Conservation (phyloP, 768 basidiomycete genomes). For the Russula olivacea region DNA sequence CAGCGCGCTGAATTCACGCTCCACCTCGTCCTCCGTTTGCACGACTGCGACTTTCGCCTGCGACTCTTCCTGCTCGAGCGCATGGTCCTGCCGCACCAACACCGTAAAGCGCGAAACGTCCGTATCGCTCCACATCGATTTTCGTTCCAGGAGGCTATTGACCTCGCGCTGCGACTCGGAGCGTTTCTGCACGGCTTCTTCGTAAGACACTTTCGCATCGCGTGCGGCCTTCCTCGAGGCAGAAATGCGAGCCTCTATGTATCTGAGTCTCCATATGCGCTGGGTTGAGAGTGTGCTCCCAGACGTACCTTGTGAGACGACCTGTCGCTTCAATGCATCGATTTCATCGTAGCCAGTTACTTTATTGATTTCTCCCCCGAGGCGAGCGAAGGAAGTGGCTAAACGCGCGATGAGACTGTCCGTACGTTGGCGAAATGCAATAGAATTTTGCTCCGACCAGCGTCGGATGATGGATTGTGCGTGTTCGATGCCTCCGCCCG, state of each 20-base stretch:
- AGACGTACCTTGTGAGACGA: slow-evolving; percentile 72
- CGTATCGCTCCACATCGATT: slow-evolving; percentile 83
- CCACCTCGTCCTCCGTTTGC: slow-evolving; percentile 72
- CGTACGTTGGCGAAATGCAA: slow-evolving; percentile 45
- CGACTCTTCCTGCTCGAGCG: slow-evolving; percentile 73
- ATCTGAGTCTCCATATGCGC: slow-evolving; percentile 15
- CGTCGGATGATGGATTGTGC: slow-evolving; percentile 30
- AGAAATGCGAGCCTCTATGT: slow-evolving; percentile 67
- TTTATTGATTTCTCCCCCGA: slow-evolving; percentile 76
- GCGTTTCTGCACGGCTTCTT: slow-evolving; percentile 70
- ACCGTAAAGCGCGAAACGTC: slow-evolving; percentile 86
- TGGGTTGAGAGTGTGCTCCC: not conserved
- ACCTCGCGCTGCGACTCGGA: slow-evolving; percentile 90
- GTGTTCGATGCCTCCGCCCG: not conserved
- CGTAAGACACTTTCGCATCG: slow-evolving; percentile 68
- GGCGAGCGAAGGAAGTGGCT: slow-evolving; percentile 56
- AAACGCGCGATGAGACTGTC: slow-evolving; percentile 55
- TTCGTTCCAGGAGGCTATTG: slow-evolving; percentile 91
- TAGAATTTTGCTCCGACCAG: slow-evolving; percentile 39
- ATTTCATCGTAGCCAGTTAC: slow-evolving; percentile 92
- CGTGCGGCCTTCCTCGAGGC: slow-evolving; percentile 60
- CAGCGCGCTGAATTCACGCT: slow-evolving; percentile 80
- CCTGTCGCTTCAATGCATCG: slow-evolving; percentile 69
- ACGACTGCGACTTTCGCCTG: slow-evolving; percentile 61
- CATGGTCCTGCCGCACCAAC: slow-evolving; percentile 86